These are phyloP conservation scores for Stropharia rugosoannulata DNA, from an alignment of 768 basidiomycete genomes.

Conservation along the genomic window DNA sequence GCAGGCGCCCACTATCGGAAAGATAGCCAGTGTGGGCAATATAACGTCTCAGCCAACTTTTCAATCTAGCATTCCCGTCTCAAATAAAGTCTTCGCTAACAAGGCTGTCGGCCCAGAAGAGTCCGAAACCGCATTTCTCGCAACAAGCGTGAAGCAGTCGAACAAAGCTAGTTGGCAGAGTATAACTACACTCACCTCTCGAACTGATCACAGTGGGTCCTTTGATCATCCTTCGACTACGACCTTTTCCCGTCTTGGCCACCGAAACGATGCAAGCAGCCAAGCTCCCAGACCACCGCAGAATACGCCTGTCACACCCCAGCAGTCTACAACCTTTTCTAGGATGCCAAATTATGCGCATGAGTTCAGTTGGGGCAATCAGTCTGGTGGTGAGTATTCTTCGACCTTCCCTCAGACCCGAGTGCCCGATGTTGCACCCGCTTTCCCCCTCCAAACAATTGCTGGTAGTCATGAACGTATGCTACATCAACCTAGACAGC, in stretches of 20 bases:
- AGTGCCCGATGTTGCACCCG: neutral
- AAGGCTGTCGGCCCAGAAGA: neutral
- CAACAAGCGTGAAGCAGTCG: neutral
- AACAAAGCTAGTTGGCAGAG: neutral
- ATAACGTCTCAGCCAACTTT: neutral
- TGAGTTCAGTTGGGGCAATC: neutral
- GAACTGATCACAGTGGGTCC: too few relatives aligned
- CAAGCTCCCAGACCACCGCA: too few relatives aligned
- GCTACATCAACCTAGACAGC: neutral
- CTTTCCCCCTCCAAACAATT: neutral
- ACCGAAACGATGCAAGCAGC: too few relatives aligned
- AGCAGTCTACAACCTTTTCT: too few relatives aligned
- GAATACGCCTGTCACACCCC: too few relatives aligned
- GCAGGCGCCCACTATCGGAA: neutral
- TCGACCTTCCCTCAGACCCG: neutral
- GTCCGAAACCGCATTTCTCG: neutral
- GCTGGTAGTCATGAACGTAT: neutral
- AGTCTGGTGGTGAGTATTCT: neutral
- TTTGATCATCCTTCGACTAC: too few relatives aligned
- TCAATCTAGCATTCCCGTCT: conserved; percentile 1
- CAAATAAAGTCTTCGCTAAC: neutral
- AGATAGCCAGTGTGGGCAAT: neutral
- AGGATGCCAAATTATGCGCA: too few relatives aligned
- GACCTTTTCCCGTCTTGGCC: too few relatives aligned
- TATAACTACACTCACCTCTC: too few relatives aligned